Conservation (phyloP, 495 filamentous ascomycete species). For the Wilcoxina mikolae region DNA sequence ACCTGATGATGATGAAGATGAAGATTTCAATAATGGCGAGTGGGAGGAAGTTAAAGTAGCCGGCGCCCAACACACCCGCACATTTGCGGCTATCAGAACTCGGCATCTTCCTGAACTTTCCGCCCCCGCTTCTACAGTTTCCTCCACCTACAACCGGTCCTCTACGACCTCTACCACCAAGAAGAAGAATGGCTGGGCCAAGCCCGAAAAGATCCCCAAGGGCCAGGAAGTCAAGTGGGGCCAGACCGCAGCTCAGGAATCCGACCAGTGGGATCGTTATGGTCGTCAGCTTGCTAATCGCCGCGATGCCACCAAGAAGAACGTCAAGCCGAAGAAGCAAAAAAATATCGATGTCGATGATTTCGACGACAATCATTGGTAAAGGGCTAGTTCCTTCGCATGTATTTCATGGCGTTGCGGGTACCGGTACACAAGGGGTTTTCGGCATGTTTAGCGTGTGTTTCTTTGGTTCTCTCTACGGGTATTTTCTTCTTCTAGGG, state of each 20-base stretch:
- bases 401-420: too few relatives aligned
- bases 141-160: background rate
- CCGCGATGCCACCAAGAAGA: background rate
- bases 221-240: slow-evolving; percentile 15
- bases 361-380: background rate
- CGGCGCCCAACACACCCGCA: background rate
- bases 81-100: background rate
- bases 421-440: too few relatives aligned
- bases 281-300: background rate
- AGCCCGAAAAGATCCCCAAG: slow-evolving; percentile 4
- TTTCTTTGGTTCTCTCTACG: too few relatives aligned
- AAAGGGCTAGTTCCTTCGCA: too few relatives aligned
- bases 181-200: slow-evolving; percentile 18
- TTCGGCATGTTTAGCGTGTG: too few relatives aligned
- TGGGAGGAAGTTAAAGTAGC: background rate
- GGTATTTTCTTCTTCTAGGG: too few relatives aligned
- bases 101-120: too few relatives aligned
- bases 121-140: background rate
- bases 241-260: background rate
- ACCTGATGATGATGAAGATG: background rate
- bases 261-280: background rate
- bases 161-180: too few relatives aligned
- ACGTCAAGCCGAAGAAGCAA: background rate
- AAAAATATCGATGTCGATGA: slow-evolving; percentile 2
- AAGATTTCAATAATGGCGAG: background rate